Base-by-base conservation (phyloP, 2,329 filamentous ascomycete genomes). In the Pseudocercospora crystallina region DNA sequence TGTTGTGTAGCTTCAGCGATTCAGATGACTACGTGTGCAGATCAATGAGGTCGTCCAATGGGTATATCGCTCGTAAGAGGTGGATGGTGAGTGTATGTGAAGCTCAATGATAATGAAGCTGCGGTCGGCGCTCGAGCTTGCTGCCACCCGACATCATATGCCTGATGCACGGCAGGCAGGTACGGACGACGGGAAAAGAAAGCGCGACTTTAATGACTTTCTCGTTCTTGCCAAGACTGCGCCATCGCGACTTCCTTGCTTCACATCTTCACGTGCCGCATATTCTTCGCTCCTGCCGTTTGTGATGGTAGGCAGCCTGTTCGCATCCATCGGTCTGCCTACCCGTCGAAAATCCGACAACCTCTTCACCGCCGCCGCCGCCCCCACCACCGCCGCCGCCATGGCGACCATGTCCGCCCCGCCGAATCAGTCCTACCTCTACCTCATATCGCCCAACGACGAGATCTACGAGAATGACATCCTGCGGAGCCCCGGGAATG, bases 381-480 rank as follows among this genome's bases (percentile, higher is more conserved):
- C 47, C 43, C 11, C 48, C 42, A 47, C 38, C 37, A 35, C 43
- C 43, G 37, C 47, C 34, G 35, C 33, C 14, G 35, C 46, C 43
- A 42, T 26, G 29, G 14, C 40, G 45, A 51, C 43, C 40, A 43
- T 51, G 33, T 41, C 53, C 50, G 47, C 47, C 45, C 53, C 47
- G 41, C 52, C 26, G 44, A 56, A 53, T 37, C 54, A 53, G 40
- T 65, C 61, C 10, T 68, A 68, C 57, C 68, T 73, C 31, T 63
- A 63, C 60, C 62, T 72, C 59, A 70, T 92, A 83, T 80, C 84
- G 63, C 88, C 90, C 68, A 90, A 95, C 74, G 94, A 99, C 74
- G 86, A 89, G 48, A 82, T 95, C 54, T 99, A 97, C 78, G 95
- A 99, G 75, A 91, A 96, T 73, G 94, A 99, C 71, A 84, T 97